Evolutionary conservation across 2,329 filamentous ascomycete species (phyloP).

Genomic region (Zymoseptoria pseudotritici): DNA sequence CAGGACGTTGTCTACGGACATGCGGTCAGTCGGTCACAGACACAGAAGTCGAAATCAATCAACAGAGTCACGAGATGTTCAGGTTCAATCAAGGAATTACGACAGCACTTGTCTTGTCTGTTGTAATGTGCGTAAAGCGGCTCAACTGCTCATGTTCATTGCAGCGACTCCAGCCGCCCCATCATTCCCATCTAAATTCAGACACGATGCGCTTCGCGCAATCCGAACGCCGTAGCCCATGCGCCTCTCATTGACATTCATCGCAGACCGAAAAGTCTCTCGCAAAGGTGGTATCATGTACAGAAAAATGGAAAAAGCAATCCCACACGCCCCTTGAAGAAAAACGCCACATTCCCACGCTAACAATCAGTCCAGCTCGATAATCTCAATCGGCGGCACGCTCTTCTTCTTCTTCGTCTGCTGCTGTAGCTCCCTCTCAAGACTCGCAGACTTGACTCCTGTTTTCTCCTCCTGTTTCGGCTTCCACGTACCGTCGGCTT

Average conservation of each 20-base stretch:
- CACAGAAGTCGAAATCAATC: not conserved
- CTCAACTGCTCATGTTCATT: too few species aligned
- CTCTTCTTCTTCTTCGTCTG: not conserved
- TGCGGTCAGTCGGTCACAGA: not conserved
- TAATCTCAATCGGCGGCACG: not conserved
- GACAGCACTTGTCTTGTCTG: not conserved
- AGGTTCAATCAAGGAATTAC: not conserved
- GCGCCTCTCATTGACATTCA: not conserved
- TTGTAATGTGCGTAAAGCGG: not conserved
- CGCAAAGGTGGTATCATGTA: not conserved
- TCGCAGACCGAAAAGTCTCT: not conserved
- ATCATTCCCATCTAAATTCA: too few species aligned
- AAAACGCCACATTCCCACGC: not conserved
- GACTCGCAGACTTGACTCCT: slow-evolving; percentile 21
- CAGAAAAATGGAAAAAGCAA: not conserved
- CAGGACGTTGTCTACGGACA: not conserved
- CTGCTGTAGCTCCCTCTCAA: slow-evolving; percentile 17
- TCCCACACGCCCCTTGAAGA: not conserved
- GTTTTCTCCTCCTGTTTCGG: slow-evolving; percentile 20
- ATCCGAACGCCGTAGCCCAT: not conserved
- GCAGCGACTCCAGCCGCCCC: too few species aligned
- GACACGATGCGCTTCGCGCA: too few species aligned
- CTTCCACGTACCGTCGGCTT: slow-evolving; percentile 59
- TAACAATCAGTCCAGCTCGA: not conserved
- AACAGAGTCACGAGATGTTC: not conserved